Evolutionary conservation across 495 filamentous ascomycete genomes (phyloP), one percentile per base, ranked within the genome.

Genomic region (Penicillium tannophilum): DNA sequence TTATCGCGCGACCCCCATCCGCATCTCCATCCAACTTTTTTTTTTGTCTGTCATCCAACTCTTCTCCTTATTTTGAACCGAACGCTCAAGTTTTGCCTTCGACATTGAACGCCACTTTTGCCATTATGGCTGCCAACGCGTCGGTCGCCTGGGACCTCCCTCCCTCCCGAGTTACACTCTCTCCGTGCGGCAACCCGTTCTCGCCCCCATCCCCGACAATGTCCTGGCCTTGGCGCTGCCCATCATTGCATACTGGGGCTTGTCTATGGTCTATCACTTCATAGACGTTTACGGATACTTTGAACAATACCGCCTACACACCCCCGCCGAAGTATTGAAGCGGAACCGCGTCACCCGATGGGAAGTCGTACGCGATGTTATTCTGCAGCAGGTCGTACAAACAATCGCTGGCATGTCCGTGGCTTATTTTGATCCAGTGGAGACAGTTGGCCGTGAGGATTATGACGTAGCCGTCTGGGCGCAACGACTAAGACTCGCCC

Each of bases 321-420:
- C 93, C 0, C 92, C 93, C 28, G 91, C 89, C 51, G 93, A 97
- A 66, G 82, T 97, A 54, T 69, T 87, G 17, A 89, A 90, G 72
- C 82, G 93, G 57, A 98, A 98, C 74, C 91, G 89, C 63, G 93
- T 91, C 47, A 83, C 88, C 52, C 83, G 90, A 52, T 88, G 80
- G 73, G 87, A 97, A 61, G 91, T 96, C 4, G 83, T 91, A 20
- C 86, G 88, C 65, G 91, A 95, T 80, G 92, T 97, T 60, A 74
- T 97, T 41, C 65, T 96, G 33, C 91, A 98, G 70, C 93, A 98
- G 63, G 64, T 91, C n/a, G 86, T 97, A 31, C 93, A 97, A 73
- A 89, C 89, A 2, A 71, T 81, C 11, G 82, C 90, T 16, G 87
- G 86, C 11, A 60, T 84, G 24, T 68, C 79, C 1, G 71, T 96